phyloP scores from a whole-genome alignment of 495 filamentous ascomycete genomes.

The Hypomontagnella submonticulosa region DNA sequence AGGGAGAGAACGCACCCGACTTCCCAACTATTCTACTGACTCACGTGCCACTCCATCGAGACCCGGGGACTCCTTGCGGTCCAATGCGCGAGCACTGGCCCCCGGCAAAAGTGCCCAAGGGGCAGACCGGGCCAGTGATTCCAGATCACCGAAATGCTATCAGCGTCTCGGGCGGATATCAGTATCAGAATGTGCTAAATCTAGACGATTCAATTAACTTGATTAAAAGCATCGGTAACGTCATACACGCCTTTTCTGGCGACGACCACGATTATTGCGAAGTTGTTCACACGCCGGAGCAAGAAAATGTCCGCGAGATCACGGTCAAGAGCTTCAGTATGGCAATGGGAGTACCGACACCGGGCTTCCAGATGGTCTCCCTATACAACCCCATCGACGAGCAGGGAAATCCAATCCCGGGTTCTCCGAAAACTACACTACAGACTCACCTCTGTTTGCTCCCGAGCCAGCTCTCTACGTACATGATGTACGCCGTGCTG shows the following conservation, averaged over 20 bases:
- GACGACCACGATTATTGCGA: slow-evolving; percentile 99
- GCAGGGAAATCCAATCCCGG: slow-evolving; percentile 65
- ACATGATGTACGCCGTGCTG: slow-evolving; percentile 77
- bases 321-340: slow-evolving; percentile 94
- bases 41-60: slow-evolving; percentile 89
- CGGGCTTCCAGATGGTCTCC: slow-evolving; percentile 88
- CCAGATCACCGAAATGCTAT: slow-evolving; percentile 84
- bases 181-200: slow-evolving; percentile 95
- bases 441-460: slow-evolving; percentile 92
- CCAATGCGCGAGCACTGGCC: slow-evolving; percentile 87
- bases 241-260: slow-evolving; percentile 86
- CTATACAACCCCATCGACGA: slow-evolving; percentile 89
- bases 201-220: slow-evolving; percentile 76
- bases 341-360: slow-evolving; percentile 95
- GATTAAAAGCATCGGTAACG: slow-evolving; percentile 76
- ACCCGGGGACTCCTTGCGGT: slow-evolving; percentile 85
- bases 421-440: slow-evolving; percentile 64
- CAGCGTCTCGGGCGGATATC: slow-evolving; percentile 78
- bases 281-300: slow-evolving; percentile 73
- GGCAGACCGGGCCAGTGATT: slow-evolving; percentile 62
- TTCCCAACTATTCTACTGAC: slow-evolving; percentile 88
- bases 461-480: slow-evolving; percentile 85
- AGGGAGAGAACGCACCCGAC: slow-evolving; percentile 56
- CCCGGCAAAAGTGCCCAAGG: slow-evolving; percentile 69
- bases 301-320: slow-evolving; percentile 79